These are phyloP conservation scores for Fennellomyces sp. DNA, from an alignment of 371 early-diverging fungal genomes.

Conservation along the genomic window DNA sequence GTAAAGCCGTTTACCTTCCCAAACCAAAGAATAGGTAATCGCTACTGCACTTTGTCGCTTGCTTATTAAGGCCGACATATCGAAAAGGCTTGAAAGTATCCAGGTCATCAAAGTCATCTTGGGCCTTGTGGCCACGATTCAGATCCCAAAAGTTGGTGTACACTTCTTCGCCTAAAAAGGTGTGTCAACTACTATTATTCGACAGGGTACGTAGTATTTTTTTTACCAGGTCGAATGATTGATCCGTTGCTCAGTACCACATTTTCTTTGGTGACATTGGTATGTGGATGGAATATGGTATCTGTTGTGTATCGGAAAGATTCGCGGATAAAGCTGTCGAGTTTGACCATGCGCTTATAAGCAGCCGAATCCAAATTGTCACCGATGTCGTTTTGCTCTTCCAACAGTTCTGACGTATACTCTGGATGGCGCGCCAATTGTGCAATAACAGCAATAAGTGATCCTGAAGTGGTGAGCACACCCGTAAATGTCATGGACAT, in stretches of 20 bases:
- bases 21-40: slow-evolving; percentile 55
- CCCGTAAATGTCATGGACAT: slow-evolving; percentile 40
- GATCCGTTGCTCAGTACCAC: slow-evolving; percentile 43
- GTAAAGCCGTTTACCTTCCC: slow-evolving; percentile 54
- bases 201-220: too few species aligned
- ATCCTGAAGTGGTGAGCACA: slow-evolving; percentile 27
- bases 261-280: slow-evolving; percentile 21
- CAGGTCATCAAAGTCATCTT: slow-evolving; percentile 26
- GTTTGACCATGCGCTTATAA: slow-evolving; percentile 36
- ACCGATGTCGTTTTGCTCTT: slow-evolving; percentile 43
- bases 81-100: slow-evolving; percentile 47
- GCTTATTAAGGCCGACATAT: slow-evolving; percentile 39
- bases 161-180: slow-evolving; percentile 29
- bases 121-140: slow-evolving; percentile 2
- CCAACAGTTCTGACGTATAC: slow-evolving; percentile 23
- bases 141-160: slow-evolving; percentile 28
- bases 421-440: neutral
- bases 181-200: neutral
- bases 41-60: slow-evolving; percentile 33
- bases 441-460: neutral
- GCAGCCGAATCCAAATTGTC: slow-evolving; percentile 22
- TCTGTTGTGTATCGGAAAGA: slow-evolving; percentile 26
- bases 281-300: slow-evolving; percentile 30
- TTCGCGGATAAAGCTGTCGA: slow-evolving; percentile 59
- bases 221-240: slow-evolving; percentile 38